Conservation (phyloP, 2,329 filamentous ascomycete genomes). For the Botrytis byssoidea region DNA sequence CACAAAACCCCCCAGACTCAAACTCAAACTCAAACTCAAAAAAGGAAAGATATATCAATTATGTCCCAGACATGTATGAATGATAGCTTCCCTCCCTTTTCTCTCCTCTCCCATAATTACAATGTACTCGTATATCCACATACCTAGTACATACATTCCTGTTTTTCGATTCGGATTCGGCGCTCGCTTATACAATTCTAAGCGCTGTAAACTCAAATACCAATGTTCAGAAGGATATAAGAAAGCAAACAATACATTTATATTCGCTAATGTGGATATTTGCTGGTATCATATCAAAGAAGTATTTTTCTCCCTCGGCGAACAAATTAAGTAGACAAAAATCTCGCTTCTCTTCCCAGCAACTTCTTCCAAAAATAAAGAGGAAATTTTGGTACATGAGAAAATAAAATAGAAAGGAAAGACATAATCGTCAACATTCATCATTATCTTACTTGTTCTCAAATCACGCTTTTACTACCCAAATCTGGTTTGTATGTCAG, state of each 20-base stretch:
- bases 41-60: not conserved
- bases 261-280: slow-evolving; percentile 8
- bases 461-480: slow-evolving; percentile 25
- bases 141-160: not conserved
- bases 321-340: not conserved
- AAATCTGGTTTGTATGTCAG: slow-evolving; percentile 33
- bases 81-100: not conserved
- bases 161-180: not conserved
- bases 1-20: not conserved
- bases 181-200: not conserved
- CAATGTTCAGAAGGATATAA: not conserved
- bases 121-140: not conserved
- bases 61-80: not conserved
- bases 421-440: slow-evolving; percentile 17
- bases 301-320: not conserved
- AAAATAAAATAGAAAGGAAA: not conserved
- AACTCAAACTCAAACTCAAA: not conserved
- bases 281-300: slow-evolving; percentile 17
- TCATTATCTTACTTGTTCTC: slow-evolving; percentile 12
- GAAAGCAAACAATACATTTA: slow-evolving; percentile 6
- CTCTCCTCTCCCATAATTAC: not conserved
- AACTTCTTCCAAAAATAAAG: no score
- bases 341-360: not conserved
- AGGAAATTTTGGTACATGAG: not conserved
- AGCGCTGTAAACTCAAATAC: not conserved